Percentiles rank a stretch among this genome's conserved stretches.
phyloP scores from a whole-genome alignment of 129 eudicot species.

The Helianthus annuus region HanXRQr2.0-SUNRISE NC_035436.2:142810031-142810530 shows the following conservation, averaged over 20 bases:
- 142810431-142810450: background rate
- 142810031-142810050: background rate
- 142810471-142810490: background rate
- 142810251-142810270: background rate
- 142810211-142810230: background rate
- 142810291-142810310: background rate
- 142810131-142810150: background rate
- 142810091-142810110: background rate
- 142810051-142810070: background rate
- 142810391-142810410: background rate
- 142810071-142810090: background rate
- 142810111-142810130: background rate
- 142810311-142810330: background rate
- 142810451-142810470: background rate
- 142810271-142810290: background rate
- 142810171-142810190: background rate
- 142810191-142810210: background rate
- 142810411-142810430: constrained; percentile 3
- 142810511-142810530: background rate
- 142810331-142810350: no score
- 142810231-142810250: background rate
- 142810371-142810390: constrained; percentile 3
- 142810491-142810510: background rate
- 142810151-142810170: background rate
- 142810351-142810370: no score